A percentile compares a stretch with the other conserved stretches of the same genome.
Evolutionary conservation across 345 rosid species (phyloP).

Genomic region (Salix koriyanagi): DNA sequence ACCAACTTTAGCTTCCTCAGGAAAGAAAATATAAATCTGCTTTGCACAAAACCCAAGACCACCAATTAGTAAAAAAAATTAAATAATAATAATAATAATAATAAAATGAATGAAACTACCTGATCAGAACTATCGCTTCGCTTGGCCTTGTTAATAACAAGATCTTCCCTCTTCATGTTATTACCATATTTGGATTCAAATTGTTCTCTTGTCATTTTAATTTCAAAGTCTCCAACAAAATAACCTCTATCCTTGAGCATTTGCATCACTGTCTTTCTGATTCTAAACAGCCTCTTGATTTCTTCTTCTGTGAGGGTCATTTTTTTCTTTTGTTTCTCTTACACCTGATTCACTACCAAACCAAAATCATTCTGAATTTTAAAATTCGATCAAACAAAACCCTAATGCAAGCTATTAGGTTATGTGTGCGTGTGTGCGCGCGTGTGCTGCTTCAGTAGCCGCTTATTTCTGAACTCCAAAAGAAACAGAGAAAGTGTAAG

Average conservation of each 20-base stretch:
- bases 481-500: too few species aligned
- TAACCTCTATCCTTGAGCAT: slow-evolving; percentile 79
- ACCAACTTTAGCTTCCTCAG: slow-evolving; percentile 79
- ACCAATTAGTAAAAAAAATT: neutral
- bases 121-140: slow-evolving; percentile 54
- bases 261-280: slow-evolving; percentile 70
- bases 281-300: slow-evolving; percentile 54
- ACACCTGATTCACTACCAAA: neutral
- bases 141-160: slow-evolving; percentile 55
- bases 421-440: too few species aligned
- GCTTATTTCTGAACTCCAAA: too few species aligned
- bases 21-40: slow-evolving; percentile 82
- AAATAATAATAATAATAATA: neutral
- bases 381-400: neutral
- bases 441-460: too few species aligned
- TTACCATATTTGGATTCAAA: slow-evolving; percentile 61
- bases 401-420: too few species aligned
- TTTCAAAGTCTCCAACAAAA: slow-evolving; percentile 58
- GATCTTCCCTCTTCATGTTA: slow-evolving; percentile 87
- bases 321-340: slow-evolving; percentile 2
- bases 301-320: slow-evolving; percentile 71
- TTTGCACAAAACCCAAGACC: neutral
- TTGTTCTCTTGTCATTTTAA: slow-evolving; percentile 44
- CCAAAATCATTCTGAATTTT: neutral
- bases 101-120: slow-evolving; percentile 31